phyloP scores from a whole-genome alignment of 768 basidiomycete genomes.

The Daedalea quercina region DNA sequence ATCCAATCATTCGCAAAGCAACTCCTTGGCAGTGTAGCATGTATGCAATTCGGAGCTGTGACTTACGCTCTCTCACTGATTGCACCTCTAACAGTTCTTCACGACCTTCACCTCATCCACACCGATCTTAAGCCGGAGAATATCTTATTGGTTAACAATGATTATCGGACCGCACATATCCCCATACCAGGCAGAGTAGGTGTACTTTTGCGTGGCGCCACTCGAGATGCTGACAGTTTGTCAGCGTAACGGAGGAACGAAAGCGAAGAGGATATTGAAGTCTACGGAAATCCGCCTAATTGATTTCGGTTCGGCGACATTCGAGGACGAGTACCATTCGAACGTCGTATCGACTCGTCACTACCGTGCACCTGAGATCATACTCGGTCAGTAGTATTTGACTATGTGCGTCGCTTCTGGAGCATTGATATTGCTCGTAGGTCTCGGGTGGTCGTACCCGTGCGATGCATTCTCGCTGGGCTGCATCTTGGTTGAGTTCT shows the following conservation, averaged over 20 bases:
- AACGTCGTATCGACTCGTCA: slow-evolving; percentile 97
- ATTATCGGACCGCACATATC: slow-evolving; percentile 56
- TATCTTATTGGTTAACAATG: slow-evolving; percentile 87
- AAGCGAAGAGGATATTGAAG: slow-evolving; percentile 70
- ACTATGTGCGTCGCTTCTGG: background rate
- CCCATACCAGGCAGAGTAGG: slow-evolving; percentile 61
- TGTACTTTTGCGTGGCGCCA: slow-evolving; percentile 6
- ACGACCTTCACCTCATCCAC: slow-evolving; percentile 86
- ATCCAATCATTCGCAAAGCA: slow-evolving; percentile 95
- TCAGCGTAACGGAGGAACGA: slow-evolving; percentile 60
- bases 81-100: slow-evolving; percentile 58
- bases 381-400: slow-evolving; percentile 63
- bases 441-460: slow-evolving; percentile 95
- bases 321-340: slow-evolving; percentile 96
- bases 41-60: slow-evolving; percentile 43
- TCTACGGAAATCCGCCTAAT: slow-evolving; percentile 93
- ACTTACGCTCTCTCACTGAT: slow-evolving; percentile 11
- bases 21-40: slow-evolving; percentile 87
- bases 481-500: slow-evolving; percentile 98
- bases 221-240: slow-evolving; percentile 5
- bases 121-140: slow-evolving; percentile 99
- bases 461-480: slow-evolving; percentile 98
- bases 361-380: slow-evolving; percentile 98
- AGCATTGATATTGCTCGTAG: slow-evolving; percentile 33
- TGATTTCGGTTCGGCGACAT: slow-evolving; percentile 98